Evolutionary conservation across 2,329 filamentous ascomycete genomes (phyloP).

Genomic region (Diaporthe australafricana): DNA sequence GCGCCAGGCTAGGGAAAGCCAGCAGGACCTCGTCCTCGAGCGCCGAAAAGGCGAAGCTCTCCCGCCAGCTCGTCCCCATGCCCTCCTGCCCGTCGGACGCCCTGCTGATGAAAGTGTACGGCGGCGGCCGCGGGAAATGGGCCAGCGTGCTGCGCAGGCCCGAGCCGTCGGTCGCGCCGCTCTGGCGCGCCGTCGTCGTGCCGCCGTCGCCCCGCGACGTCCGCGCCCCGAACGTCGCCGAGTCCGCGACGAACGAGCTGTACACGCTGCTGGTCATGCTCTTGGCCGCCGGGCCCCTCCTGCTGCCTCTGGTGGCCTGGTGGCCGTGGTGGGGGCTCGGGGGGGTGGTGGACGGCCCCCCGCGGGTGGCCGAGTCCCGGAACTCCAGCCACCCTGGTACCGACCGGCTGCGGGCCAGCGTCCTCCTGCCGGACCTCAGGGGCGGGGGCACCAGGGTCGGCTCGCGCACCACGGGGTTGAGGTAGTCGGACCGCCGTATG

Average conservation of each 20-base stretch:
- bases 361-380: too few relatives aligned
- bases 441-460: background rate
- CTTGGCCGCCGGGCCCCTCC: background rate
- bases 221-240: background rate
- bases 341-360: too few relatives aligned
- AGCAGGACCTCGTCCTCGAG: slow-evolving; percentile 14
- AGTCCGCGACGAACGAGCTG: slow-evolving; percentile 2
- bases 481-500: background rate
- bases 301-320: background rate
- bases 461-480: slow-evolving; percentile 8
- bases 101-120: background rate
- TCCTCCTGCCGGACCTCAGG: background rate
- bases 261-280: background rate
- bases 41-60: background rate
- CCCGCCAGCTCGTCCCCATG: background rate
- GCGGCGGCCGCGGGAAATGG: background rate
- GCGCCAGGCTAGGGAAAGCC: slow-evolving; percentile 1
- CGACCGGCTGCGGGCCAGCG: background rate
- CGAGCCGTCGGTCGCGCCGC: slow-evolving; percentile 35
- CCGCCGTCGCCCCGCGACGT: background rate
- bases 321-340: too few relatives aligned
- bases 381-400: background rate
- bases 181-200: slow-evolving; percentile 40
- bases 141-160: slow-evolving; percentile 8
- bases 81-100: background rate